Conservation (phyloP, 2,329 filamentous ascomycete genomes). For the Macrophomina pseudophaseolina region DNA sequence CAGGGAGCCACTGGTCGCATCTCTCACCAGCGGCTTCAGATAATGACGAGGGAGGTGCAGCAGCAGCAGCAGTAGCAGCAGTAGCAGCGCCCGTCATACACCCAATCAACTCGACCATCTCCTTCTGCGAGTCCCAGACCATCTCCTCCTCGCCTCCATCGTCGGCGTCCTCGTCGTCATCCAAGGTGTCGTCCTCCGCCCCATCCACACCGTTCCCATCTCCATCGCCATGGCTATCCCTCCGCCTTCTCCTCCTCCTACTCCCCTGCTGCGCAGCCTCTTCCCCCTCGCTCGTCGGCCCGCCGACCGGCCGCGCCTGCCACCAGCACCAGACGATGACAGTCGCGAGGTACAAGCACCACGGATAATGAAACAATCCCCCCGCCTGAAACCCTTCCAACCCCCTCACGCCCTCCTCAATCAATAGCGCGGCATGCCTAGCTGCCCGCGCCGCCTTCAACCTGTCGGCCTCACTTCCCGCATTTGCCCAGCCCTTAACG, state of each 20-base stretch:
- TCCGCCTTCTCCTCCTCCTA: neutral
- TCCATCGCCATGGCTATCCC: no score
- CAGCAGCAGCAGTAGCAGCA: neutral
- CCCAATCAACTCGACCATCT: conserved; percentile 54
- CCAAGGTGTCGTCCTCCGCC: conserved; percentile 1
- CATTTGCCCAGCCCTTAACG: conserved; percentile 58
- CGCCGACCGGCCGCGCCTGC: conserved; percentile 43
- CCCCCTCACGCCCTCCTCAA: conserved; percentile 56
- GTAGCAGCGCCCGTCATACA: conserved; percentile 39
- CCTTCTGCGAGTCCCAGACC: conserved; percentile 56
- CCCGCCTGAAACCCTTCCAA: conserved; percentile 59
- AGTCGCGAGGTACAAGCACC: conserved; percentile 66
- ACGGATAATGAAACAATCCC: conserved; percentile 65
- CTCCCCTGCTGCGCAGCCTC: neutral
- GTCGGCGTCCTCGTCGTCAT: conserved; percentile 21
- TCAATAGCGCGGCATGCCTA: conserved; percentile 60
- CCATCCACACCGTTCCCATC: conserved; percentile 7
- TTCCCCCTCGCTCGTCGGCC: neutral
- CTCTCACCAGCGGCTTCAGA: neutral
- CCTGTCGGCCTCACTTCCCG: conserved; percentile 29
- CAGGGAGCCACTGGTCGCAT: neutral
- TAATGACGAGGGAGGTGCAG: no score
- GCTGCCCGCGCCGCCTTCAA: conserved; percentile 50
- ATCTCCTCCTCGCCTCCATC: conserved; percentile 51
- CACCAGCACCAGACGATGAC: conserved; percentile 65